Evolutionary conservation across 352 stramenopile species (phyloP).

Genomic region (Elongisporangium anandrum): DNA sequence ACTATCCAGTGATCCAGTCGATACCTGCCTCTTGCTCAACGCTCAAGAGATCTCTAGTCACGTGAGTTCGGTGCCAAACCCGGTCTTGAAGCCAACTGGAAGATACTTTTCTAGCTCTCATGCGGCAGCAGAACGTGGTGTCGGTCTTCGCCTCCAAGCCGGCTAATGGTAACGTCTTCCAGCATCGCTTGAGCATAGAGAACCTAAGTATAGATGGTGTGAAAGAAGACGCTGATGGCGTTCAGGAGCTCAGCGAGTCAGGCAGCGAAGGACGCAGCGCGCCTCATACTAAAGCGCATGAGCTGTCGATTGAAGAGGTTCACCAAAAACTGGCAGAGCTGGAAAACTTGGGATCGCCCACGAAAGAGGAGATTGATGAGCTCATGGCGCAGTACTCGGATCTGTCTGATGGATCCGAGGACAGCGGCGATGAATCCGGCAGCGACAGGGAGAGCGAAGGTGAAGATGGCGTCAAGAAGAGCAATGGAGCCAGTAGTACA

Average conservation of each 20-base stretch:
- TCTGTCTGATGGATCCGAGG: conserved; percentile 16
- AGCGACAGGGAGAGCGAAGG: conserved; percentile 9
- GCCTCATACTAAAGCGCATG: conserved; percentile 8
- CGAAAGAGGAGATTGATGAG: conserved; percentile 54
- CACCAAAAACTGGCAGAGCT: conserved; percentile 40
- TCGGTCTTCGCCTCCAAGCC: conserved; percentile 40
- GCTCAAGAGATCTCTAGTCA: not conserved
- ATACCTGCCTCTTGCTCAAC: too few relatives aligned
- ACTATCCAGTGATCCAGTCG: not conserved
- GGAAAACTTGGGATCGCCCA: conserved; percentile 32
- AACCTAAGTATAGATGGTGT: conserved; percentile 6
- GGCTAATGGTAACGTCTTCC: conserved; percentile 20
- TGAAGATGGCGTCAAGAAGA: conserved; percentile 2
- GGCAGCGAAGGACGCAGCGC: not conserved
- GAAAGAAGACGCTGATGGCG: not conserved
- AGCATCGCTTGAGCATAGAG: conserved; percentile 22
- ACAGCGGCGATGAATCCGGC: conserved; percentile 10
- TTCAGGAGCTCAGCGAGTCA: not conserved
- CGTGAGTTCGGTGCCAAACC: not conserved
- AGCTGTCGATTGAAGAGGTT: conserved; percentile 44
- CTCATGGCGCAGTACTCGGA: conserved; percentile 55
- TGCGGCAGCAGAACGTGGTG: conserved; percentile 17
- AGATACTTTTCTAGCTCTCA: not conserved
- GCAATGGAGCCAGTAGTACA: not conserved
- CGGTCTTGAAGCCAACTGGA: not conserved